phyloP scores from a whole-genome alignment of 208 protist genomes.

The Wallacemonas sp. region DNA sequence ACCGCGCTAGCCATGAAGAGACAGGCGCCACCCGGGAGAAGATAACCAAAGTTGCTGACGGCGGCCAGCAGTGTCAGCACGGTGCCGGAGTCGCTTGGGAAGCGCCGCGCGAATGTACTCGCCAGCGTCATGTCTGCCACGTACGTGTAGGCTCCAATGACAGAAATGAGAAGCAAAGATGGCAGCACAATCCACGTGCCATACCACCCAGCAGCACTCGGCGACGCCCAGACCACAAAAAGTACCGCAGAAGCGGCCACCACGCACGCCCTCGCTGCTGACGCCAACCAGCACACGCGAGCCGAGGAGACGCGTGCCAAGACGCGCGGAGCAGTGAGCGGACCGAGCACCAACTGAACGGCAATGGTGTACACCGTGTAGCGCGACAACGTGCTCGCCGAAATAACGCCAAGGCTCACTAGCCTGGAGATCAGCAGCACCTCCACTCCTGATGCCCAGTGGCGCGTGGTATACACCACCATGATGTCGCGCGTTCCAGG shows the following conservation, averaged over 20 bases:
- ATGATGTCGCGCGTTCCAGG: not conserved
- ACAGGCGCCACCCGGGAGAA: not conserved
- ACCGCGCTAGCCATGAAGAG: slow-evolving; percentile 1
- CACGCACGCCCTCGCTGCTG: not conserved
- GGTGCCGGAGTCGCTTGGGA: slow-evolving; percentile 9
- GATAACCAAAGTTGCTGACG: slow-evolving; percentile 6
- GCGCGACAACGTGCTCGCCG: not conserved
- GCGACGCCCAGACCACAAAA: not conserved
- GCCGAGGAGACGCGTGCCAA: not conserved
- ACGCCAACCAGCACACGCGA: not conserved
- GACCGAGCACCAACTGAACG: slow-evolving; percentile 2
- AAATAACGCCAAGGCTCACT: not conserved
- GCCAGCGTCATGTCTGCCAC: slow-evolving; percentile 8
- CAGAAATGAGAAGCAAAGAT: not conserved
- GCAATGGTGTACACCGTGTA: not conserved
- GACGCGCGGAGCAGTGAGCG: not conserved
- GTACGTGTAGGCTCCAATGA: not conserved
- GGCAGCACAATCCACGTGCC: not conserved
- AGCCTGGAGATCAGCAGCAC: not conserved
- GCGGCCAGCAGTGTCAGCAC: slow-evolving; percentile 11
- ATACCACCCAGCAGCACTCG: not conserved
- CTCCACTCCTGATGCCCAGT: not conserved
- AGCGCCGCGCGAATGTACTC: not conserved
- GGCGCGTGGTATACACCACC: not conserved
- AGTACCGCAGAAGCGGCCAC: not conserved